phyloP scores from a whole-genome alignment of 108 stramenopile genomes.

The Mediolabrus comicus region DNA sequence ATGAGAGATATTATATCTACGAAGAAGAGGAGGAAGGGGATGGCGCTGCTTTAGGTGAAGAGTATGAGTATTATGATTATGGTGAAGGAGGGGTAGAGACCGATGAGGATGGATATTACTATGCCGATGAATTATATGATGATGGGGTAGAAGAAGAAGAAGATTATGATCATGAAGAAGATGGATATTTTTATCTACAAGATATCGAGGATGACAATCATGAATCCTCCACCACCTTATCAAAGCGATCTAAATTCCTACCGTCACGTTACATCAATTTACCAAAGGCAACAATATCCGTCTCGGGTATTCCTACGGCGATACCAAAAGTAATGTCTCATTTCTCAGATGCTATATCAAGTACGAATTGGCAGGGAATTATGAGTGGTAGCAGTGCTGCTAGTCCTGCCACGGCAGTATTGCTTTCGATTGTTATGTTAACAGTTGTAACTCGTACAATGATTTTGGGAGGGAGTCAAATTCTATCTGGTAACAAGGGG shows the following conservation, averaged over 20 bases:
- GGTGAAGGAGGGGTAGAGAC: neutral
- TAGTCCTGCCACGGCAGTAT: neutral
- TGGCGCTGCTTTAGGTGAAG: neutral
- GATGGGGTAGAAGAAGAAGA: neutral
- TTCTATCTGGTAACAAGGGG: neutral
- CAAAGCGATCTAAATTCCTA: neutral
- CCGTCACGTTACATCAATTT: no score
- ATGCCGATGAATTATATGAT: neutral
- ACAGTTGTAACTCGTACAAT: neutral
- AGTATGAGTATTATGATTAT: neutral
- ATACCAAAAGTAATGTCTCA: neutral
- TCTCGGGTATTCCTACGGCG: no score
- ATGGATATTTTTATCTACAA: neutral
- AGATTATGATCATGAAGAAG: neutral
- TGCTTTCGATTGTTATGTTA: neutral
- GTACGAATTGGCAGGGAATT: neutral
- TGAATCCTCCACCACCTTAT: neutral
- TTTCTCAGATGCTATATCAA: neutral
- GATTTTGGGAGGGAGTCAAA: neutral
- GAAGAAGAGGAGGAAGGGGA: neutral
- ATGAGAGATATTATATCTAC: constrained; percentile 6
- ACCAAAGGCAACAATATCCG: neutral
- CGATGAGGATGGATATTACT: neutral
- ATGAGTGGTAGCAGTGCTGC: neutral
- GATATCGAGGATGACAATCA: neutral